phyloP scores from a whole-genome alignment of 352 stramenopile species.

The Phytophthora sp. region DNA sequence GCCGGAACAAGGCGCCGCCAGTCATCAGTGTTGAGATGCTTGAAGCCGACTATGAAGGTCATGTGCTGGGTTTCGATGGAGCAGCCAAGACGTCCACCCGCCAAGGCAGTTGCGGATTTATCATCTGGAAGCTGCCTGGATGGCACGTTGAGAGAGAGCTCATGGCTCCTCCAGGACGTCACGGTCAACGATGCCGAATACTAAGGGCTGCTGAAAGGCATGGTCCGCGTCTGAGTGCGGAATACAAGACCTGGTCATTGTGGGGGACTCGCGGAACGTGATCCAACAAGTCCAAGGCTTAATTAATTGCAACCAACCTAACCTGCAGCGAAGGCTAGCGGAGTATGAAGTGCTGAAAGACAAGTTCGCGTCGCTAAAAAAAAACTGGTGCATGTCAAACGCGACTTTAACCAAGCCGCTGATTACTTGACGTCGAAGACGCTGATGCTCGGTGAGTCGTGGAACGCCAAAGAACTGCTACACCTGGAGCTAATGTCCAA shows the following conservation, averaged over 20 bases:
- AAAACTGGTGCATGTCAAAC: conserved; percentile 10
- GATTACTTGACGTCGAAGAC: conserved; percentile 2
- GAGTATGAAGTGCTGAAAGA: not conserved
- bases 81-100: not conserved
- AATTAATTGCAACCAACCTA: conserved; percentile 3
- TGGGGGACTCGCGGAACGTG: not conserved
- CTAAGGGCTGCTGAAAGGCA: not conserved
- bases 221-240: not conserved
- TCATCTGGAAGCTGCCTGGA: not conserved
- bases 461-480: not conserved
- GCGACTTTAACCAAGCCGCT: conserved; percentile 1
- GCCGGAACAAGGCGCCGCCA: not conserved
- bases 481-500: conserved; percentile 4
- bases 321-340: not conserved
- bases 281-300: conserved; percentile 1
- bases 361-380: not conserved
- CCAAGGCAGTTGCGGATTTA: not conserved
- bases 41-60: not conserved
- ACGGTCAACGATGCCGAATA: conserved; percentile 5
- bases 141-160: not conserved
- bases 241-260: not conserved
- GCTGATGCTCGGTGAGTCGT: not conserved
- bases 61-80: conserved; percentile 2
- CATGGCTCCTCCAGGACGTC: not conserved
- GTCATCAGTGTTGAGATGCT: conserved; percentile 3